phyloP scores from a whole-genome alignment of 768 basidiomycete species.

The Mycena epipterygia region DNA sequence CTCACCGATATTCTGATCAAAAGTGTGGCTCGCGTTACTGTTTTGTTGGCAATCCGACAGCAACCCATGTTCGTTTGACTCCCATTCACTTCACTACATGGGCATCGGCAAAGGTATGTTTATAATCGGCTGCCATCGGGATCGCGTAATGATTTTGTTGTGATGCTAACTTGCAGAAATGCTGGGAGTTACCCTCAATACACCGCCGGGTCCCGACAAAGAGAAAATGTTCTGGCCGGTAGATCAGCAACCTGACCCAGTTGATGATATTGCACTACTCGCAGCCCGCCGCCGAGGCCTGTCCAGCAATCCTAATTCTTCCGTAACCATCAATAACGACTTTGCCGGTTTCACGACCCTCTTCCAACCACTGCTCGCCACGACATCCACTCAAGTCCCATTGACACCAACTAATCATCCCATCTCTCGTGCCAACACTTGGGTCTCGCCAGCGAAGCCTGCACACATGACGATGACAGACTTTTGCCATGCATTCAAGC shows the following conservation, averaged over 20 bases:
- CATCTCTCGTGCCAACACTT: no score
- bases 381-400: no score
- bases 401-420: no score
- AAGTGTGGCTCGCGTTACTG: not conserved
- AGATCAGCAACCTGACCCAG: not conserved
- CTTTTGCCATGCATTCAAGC: constrained; percentile 3
- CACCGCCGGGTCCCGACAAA: not conserved
- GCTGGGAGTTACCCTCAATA: not conserved
- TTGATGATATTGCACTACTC: constrained; percentile 1
- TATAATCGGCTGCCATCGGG: not conserved
- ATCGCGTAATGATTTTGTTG: not conserved
- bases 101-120: not conserved
- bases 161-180: not conserved
- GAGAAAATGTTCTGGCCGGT: constrained; percentile 6
- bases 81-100: not conserved
- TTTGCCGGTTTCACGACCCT: no score
- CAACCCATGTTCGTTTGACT: not conserved
- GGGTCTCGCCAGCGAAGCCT: not conserved
- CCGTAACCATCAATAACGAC: constrained; percentile 14
- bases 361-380: not conserved
- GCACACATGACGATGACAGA: constrained; percentile 2
- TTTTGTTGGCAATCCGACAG: constrained; percentile 3
- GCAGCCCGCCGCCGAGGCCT: not conserved
- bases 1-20: not conserved
- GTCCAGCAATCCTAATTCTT: not conserved